phyloP scores from a whole-genome alignment of 2,329 filamentous ascomycete species.

The Scedosporium minutisporum region DNA sequence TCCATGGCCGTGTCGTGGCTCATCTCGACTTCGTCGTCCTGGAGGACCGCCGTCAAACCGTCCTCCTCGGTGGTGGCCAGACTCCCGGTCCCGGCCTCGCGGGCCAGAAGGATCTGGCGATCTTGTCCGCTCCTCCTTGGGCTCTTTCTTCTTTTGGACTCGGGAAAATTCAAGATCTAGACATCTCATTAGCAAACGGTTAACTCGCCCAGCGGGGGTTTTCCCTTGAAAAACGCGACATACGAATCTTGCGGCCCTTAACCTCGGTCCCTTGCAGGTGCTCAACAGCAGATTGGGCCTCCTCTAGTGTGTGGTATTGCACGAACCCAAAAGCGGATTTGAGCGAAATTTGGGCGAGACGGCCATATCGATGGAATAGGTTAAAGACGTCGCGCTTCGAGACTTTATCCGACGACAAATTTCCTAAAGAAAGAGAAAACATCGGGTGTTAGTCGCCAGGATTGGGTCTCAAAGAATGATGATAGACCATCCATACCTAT shows the following conservation, averaged over 20 bases:
- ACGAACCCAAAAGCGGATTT: conserved; percentile 97
- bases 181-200: background rate
- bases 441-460: conserved; percentile 3
- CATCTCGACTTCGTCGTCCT: conserved; percentile 37
- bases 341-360: conserved; percentile 86
- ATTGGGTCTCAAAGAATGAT: background rate
- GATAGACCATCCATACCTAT: conserved; percentile 51
- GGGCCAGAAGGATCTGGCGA: conserved; percentile 47
- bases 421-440: conserved; percentile 48
- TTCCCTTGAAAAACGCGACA: conserved; percentile 27
- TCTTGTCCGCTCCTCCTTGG: conserved; percentile 50
- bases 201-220: background rate
- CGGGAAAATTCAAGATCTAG: conserved; percentile 84
- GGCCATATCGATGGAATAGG: conserved; percentile 76
- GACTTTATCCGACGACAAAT: conserved; percentile 44
- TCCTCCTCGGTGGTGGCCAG: background rate
- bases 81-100: conserved; percentile 28
- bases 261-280: conserved; percentile 73
- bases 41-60: conserved; percentile 31
- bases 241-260: conserved; percentile 87
- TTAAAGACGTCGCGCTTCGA: conserved; percentile 83
- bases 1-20: conserved; percentile 54
- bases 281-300: conserved; percentile 67
- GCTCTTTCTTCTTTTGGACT: conserved; percentile 57
- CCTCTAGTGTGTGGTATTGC: conserved; percentile 70